Conservation (phyloP, 441 rosid species). For the Pelargonium myrrhifolium region DNA sequence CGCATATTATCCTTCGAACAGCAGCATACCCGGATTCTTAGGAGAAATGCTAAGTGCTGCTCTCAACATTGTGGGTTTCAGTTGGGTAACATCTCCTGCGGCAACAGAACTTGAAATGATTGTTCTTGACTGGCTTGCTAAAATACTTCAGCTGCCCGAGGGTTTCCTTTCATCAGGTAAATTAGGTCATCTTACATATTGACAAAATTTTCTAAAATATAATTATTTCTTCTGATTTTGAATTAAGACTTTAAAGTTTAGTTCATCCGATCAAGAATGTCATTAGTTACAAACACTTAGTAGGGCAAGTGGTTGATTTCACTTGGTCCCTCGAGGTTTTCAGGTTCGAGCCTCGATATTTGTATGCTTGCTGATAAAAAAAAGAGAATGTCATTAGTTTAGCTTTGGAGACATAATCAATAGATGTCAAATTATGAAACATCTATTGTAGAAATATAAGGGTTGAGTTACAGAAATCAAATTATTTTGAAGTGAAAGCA, state of each 20-base stretch:
- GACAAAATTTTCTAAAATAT: not conserved
- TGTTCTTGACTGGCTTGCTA: slow-evolving; percentile 85
- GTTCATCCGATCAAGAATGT: not conserved
- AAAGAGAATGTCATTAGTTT: not conserved
- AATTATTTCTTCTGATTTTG: not conserved
- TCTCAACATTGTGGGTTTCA: slow-evolving; percentile 65
- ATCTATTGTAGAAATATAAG: not conserved
- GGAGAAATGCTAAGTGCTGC: slow-evolving; percentile 90
- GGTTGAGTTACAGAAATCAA: not conserved
- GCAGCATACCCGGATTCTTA: slow-evolving; percentile 74
- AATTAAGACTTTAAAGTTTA: not conserved
- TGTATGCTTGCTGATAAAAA: no score
- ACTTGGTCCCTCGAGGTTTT: no score
- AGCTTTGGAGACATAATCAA: not conserved
- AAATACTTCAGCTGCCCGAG: slow-evolving; percentile 61
- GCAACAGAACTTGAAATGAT: slow-evolving; percentile 83
- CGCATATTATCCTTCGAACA: slow-evolving; percentile 68
- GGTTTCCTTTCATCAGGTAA: slow-evolving; percentile 66
- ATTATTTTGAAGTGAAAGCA: not conserved
- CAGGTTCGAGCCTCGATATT: no score
- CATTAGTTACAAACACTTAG: no score
- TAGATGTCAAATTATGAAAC: slow-evolving; percentile 3
- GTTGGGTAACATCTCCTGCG: slow-evolving; percentile 85
- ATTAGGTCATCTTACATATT: not conserved
- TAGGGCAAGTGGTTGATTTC: no score